phyloP scores from a whole-genome alignment of 2,329 filamentous ascomycete species.

The Colletotrichum sansevieriae region DNA sequence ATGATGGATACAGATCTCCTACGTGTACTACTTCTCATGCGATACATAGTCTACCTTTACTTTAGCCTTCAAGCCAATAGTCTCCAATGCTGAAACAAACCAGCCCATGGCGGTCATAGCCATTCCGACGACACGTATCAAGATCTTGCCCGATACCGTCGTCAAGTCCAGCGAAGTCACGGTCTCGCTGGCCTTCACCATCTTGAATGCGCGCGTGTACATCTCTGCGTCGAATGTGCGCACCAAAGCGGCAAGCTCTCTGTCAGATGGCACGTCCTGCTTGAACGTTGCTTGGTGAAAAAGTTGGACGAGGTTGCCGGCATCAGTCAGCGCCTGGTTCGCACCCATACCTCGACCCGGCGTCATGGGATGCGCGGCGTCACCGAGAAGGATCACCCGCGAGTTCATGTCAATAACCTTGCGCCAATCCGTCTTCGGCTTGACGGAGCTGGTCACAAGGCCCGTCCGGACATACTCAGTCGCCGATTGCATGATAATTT shows the following conservation, averaged over 20 bases:
- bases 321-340: constrained; percentile 14
- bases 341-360: constrained; percentile 20
- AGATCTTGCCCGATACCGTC: background rate
- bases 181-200: constrained; percentile 1
- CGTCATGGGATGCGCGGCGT: constrained; percentile 17
- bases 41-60: background rate
- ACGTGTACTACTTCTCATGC: constrained; percentile 11
- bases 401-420: constrained; percentile 4
- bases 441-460: constrained; percentile 6
- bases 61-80: background rate
- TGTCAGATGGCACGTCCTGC: background rate
- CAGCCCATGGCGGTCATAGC: background rate
- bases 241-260: background rate
- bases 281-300: background rate
- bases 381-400: constrained; percentile 14
- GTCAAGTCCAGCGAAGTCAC: background rate
- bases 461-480: background rate
- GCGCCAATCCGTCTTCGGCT: constrained; percentile 6
- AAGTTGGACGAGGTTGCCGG: constrained; percentile 6
- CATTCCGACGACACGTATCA: background rate
- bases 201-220: constrained; percentile 5
- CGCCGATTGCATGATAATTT: background rate
- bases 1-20: background rate
- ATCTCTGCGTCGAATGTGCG: constrained; percentile 4
- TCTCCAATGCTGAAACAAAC: constrained; percentile 4